Conservation (phyloP, 805 yeast genomes). For the Blastobotrys chiropterorum region DNA sequence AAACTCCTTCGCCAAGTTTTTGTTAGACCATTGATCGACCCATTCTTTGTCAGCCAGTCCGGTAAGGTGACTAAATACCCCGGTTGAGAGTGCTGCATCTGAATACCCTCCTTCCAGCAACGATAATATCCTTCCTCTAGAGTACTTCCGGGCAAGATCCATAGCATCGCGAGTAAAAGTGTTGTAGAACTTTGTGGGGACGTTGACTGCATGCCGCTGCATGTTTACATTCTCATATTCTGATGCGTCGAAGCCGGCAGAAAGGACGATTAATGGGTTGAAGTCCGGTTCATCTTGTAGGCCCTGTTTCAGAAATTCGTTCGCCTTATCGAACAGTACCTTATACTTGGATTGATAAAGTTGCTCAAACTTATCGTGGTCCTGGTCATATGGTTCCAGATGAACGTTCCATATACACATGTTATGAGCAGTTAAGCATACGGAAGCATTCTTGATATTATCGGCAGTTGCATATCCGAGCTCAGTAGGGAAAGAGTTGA, state of each 20-base stretch:
- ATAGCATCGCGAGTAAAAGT: conserved; percentile 67
- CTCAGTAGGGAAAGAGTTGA: conserved; percentile 82
- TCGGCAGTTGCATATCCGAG: conserved; percentile 67
- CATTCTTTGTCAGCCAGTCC: conserved; percentile 58
- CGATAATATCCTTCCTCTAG: conserved; percentile 58
- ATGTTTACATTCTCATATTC: conserved; percentile 76
- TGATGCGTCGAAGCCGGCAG: conserved; percentile 86
- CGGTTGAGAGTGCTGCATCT: conserved; percentile 72
- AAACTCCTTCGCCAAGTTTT: conserved; percentile 56
- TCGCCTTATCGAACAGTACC: conserved; percentile 57
- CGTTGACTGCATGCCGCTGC: conserved; percentile 79
- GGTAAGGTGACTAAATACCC: conserved; percentile 69
- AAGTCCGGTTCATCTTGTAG: conserved; percentile 34
- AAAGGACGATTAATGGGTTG: conserved; percentile 57
- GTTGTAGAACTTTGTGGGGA: conserved; percentile 74
- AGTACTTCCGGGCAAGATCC: conserved; percentile 51
- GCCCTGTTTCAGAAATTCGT: conserved; percentile 44
- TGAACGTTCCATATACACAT: conserved; percentile 81
- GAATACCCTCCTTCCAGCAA: conserved; percentile 83
- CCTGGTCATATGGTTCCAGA: conserved; percentile 55
- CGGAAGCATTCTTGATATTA: conserved; percentile 67
- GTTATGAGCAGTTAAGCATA: conserved; percentile 72
- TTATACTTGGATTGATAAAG: conserved; percentile 58
- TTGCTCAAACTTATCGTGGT: conserved; percentile 53
- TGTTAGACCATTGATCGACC: conserved; percentile 51